Base-by-base conservation (phyloP, 2,329 filamentous ascomycete species). In the Amylocarpus encephaloides region DNA sequence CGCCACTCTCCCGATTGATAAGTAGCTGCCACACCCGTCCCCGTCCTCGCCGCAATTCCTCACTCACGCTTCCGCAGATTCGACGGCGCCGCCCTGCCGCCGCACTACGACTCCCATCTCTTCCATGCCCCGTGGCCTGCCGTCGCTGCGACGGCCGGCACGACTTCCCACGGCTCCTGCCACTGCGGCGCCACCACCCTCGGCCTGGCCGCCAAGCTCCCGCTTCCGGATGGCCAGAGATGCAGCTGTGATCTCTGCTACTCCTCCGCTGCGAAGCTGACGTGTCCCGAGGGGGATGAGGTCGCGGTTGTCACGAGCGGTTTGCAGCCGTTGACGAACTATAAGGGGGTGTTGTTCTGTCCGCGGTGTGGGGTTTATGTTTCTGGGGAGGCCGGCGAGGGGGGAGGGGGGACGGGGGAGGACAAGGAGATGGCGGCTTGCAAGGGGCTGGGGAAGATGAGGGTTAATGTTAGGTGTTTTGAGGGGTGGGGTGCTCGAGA, bases 111-210 rank as follows among this genome's bases (percentile, higher is more conserved):
- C 3, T 43, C 54, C 6, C 45, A 46, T 6, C 16, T 26, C 19
- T 58, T 54, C 40, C 49, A 32, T 2, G 55, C 53, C 3, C 29
- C 47, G 12, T 46, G 52, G 38, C 55, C 58, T 13, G 36, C 42
- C 10, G 46, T 44, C 32, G 40, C 53, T 19, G 41, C 55, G 26
- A 49, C 60, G 30, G 48, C 55, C 11, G 48, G 40, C 4, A 62
- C 55, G 42, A 44, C 54, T 1, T 63, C 61, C 45, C 52, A 48
- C 1, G 61, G 61, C 3, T 50, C 51, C 5, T 63, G 59, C 30
- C 61, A 63, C 41, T 63, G 60, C n/a, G 60, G 57, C 6, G 40
- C 41, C 13, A 49, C 47, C 2, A 49, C 47, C 15, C 26, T 46
- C 13, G 22, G 22, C 22, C 22, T 26, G 4, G 7, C 22, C 4